Conservation (phyloP, 768 basidiomycete species). For the Leccinellum albellum region DNA sequence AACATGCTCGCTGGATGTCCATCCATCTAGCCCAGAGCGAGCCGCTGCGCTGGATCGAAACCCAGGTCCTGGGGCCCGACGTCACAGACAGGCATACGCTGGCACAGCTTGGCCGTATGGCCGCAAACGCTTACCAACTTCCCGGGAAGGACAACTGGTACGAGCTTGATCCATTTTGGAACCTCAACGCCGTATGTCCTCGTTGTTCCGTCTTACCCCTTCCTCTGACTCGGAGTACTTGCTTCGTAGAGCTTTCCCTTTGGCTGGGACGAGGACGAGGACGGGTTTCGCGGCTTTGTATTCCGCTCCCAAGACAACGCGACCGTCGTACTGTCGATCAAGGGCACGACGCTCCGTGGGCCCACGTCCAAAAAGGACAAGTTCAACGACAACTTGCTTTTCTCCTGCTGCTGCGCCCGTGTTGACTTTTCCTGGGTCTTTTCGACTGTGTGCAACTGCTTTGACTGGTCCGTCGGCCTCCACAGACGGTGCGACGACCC, state of each 20-base stretch:
- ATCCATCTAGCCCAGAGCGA: conserved; percentile 47
- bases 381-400: conserved; percentile 85
- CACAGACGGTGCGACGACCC: conserved; percentile 71
- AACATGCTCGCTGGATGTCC: conserved; percentile 52
- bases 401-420: conserved; percentile 91
- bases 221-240: conserved; percentile 6
- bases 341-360: conserved; percentile 82
- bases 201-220: not conserved
- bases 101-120: conserved; percentile 79
- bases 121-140: conserved; percentile 82
- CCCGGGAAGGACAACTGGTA: conserved; percentile 78
- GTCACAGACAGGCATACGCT: conserved; percentile 76
- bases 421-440: conserved; percentile 87
- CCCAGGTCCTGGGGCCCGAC: conserved; percentile 70
- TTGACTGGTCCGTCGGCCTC: conserved; percentile 42
- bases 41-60: conserved; percentile 61
- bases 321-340: conserved; percentile 85
- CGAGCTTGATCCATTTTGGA: conserved; percentile 73
- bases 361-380: conserved; percentile 89
- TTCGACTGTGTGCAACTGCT: conserved; percentile 86
- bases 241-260: conserved; percentile 66
- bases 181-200: conserved; percentile 40
- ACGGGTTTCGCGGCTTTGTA: conserved; percentile 89
- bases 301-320: conserved; percentile 76
- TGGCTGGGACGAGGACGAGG: conserved; percentile 62